Base-by-base conservation (phyloP, 306 rosid species). In the Vigna trinervia region DNA sequence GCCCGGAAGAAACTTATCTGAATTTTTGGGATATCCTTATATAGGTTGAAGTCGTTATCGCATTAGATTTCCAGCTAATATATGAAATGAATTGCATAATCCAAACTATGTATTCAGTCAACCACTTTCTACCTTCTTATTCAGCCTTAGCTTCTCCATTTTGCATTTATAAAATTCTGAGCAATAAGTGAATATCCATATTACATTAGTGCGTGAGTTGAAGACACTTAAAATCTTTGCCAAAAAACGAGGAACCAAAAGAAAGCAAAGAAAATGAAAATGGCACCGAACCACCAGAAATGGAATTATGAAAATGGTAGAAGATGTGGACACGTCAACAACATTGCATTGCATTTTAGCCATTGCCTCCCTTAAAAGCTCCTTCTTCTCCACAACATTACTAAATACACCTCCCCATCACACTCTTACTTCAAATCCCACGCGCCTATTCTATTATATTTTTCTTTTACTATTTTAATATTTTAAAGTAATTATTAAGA, bases 321-420 rank as follows among this genome's bases (percentile, higher is more conserved):
- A 65, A 12, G 86, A 79, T 70, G 81, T 54, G 48, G 84, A 80
- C 87, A 47, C 84, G 71, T 63, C 79, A 84, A 75, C 87, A 30
- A 26, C 71, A 39, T 45, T 61, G 72, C 79, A 59, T 30, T 12
- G 32, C 43, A 38, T 6, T 38, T 3, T 32, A 26, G 36, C 13
- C 65, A 72, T 73, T 77, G 75, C 81, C 86, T 83, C 75, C 84
- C 87, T 84, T 84, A 61, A 80, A 84, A 80, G 82, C 81, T 57
- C 78, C 81, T 62, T 28, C 83, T 64, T 34, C 64, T 77, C 69
- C 70, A 11, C 15, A 10, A 3, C 6, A 19, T 22, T 64, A 56
- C 50, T 41, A 17, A 38, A 45, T 73, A 67, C 77, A 73, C 78
- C 71, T 13, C 66, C 72, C 39, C 51, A 38, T 67, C 47, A 17